phyloP scores from a whole-genome alignment of 768 basidiomycete species.

The Suillus cothurnatus region DNA sequence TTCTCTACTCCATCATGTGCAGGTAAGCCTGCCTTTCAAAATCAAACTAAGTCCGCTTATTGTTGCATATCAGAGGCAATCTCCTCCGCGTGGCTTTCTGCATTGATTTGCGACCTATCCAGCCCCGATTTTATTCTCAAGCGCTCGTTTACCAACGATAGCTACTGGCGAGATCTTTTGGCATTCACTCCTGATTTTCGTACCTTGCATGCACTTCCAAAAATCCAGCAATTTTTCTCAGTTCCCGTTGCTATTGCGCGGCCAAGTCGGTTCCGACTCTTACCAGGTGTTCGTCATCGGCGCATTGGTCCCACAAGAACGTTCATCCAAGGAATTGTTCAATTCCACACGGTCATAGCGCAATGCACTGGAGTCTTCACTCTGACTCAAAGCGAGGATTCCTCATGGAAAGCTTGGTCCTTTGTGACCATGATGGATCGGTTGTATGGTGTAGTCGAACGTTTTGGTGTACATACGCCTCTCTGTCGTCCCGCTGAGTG shows the following conservation, averaged over 20 bases:
- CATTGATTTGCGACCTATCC: constrained; percentile 4
- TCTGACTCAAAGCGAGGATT: background rate
- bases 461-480: background rate
- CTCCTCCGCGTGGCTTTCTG: constrained; percentile 1
- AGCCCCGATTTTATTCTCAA: background rate
- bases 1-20: background rate
- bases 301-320: background rate
- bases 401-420: constrained; percentile 12
- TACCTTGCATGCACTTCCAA: constrained; percentile 5
- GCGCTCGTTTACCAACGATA: constrained; percentile 5
- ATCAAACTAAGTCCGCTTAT: background rate
- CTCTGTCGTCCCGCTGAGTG: constrained; percentile 9
- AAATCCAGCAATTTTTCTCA: constrained; percentile 8
- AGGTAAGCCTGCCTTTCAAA: background rate
- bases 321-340: constrained; percentile 10
- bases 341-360: constrained; percentile 10
- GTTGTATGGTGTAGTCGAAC: background rate
- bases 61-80: background rate
- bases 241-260: background rate
- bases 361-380: constrained; percentile 10
- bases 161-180: constrained; percentile 13
- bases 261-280: constrained; percentile 3
- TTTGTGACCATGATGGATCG: constrained; percentile 11
- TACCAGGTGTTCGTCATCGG: constrained; percentile 4
- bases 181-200: constrained; percentile 10